phyloP scores from a whole-genome alignment of 2,329 filamentous ascomycete genomes.

The Balansia obtecta region DNA sequence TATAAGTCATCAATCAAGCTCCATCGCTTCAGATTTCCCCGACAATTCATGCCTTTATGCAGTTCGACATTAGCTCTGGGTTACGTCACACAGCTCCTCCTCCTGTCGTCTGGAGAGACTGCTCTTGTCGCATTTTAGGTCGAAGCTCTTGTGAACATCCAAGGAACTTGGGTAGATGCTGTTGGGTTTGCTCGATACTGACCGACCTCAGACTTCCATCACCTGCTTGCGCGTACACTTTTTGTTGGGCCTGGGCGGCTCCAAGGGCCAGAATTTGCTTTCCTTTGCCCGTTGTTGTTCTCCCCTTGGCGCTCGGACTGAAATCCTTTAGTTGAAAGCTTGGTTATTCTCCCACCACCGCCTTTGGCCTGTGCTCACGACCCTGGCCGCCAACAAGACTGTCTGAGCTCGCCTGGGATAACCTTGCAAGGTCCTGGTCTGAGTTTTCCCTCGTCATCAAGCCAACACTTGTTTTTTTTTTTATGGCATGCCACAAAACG shows the following conservation, averaged over 20 bases:
- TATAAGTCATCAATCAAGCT: neutral
- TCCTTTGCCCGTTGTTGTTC: neutral
- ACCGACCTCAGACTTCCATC: neutral
- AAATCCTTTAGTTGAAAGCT: neutral
- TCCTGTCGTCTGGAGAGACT: neutral
- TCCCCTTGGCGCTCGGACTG: neutral
- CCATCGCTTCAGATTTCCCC: neutral
- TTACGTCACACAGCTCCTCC: neutral
- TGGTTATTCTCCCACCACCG: neutral
- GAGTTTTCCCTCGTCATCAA: neutral
- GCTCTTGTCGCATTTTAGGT: neutral
- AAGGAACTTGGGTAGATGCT: neutral
- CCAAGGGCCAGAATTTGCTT: neutral
- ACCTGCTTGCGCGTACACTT: neutral
- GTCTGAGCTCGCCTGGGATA: neutral
- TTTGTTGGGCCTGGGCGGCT: neutral
- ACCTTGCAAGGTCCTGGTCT: neutral
- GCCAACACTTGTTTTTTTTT: constrained; percentile 3
- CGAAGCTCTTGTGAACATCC: neutral
- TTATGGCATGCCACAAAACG: constrained; percentile 12
- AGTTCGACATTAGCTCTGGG: neutral
- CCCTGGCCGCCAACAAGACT: neutral
- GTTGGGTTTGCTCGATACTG: neutral
- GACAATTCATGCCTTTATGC: neutral
- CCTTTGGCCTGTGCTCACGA: neutral